Conservation (phyloP, 2,329 filamentous ascomycete species). For the Monosporascus cannonballus region DNA sequence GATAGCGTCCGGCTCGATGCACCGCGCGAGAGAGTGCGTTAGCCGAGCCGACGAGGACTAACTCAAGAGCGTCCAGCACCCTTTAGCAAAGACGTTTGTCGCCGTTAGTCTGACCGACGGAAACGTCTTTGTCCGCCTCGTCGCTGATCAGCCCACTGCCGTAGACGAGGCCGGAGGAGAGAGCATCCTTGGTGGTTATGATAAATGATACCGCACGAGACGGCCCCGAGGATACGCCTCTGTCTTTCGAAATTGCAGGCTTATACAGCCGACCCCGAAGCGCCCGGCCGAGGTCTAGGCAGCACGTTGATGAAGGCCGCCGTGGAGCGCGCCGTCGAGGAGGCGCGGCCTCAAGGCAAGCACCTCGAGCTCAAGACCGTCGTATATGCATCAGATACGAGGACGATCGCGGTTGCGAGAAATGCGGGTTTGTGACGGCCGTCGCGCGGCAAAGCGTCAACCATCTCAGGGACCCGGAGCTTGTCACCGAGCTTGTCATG, state of each 20-base stretch:
- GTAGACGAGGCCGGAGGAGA: conserved; percentile 13
- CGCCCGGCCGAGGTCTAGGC: conserved; percentile 29
- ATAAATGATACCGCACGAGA: neutral
- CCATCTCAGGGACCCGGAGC: conserved; percentile 9
- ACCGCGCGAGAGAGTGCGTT: conserved; percentile 29
- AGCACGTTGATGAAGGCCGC: conserved; percentile 25
- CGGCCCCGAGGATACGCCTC: conserved; percentile 5
- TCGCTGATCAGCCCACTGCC: conserved; percentile 26
- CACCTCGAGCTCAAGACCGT: conserved; percentile 23
- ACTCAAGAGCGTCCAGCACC: conserved; percentile 29
- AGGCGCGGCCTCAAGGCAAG: conserved; percentile 15
- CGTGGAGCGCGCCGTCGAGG: conserved; percentile 16
- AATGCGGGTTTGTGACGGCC: conserved; percentile 25
- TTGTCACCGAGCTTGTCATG: conserved; percentile 15
- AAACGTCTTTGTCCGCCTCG: conserved; percentile 24
- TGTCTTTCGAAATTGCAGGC: conserved; percentile 28
- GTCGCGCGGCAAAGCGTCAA: conserved; percentile 14
- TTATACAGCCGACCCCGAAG: conserved; percentile 32
- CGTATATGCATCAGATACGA: conserved; percentile 27
- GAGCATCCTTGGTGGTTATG: conserved; percentile 12
- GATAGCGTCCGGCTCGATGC: conserved; percentile 31
- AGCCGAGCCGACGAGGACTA: conserved; percentile 27
- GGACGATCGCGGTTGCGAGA: conserved; percentile 29
- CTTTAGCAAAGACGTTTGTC: conserved; percentile 27
- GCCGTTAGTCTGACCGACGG: conserved; percentile 16